Percentiles rank a stretch among this genome's conserved stretches.
Conservation (phyloP, 768 basidiomycete species). For the Podaxis sp. region DNA sequence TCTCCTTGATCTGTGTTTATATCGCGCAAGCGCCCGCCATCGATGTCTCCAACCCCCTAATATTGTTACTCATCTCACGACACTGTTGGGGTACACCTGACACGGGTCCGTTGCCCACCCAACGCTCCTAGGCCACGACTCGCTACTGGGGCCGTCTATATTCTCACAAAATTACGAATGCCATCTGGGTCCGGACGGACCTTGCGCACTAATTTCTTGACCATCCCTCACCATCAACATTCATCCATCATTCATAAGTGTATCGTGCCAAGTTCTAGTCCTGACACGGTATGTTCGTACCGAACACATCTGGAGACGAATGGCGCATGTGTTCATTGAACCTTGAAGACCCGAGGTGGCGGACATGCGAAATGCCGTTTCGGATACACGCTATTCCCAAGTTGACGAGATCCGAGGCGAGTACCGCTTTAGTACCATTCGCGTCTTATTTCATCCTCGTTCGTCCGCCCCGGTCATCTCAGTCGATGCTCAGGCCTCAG, state of each 20-base stretch:
- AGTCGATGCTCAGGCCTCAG: background rate
- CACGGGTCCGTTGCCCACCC: background rate
- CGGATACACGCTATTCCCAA: background rate
- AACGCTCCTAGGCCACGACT: background rate
- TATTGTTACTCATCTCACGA: background rate
- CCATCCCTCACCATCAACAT: background rate
- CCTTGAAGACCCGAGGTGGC: background rate
- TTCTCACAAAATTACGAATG: background rate
- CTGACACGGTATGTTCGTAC: background rate
- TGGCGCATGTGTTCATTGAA: background rate
- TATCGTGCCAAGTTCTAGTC: background rate
- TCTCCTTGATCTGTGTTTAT: background rate
- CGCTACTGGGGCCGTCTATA: background rate
- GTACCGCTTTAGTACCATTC: background rate
- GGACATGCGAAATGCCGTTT: background rate
- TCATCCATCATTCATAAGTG: background rate
- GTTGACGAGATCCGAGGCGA: slow-evolving; percentile 2
- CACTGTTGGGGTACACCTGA: background rate
- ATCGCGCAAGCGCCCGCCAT: background rate
- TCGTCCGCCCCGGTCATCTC: background rate
- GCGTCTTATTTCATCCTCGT: background rate
- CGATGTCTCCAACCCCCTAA: background rate
- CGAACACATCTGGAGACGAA: background rate
- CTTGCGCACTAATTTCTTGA: background rate
- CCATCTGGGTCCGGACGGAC: slow-evolving; percentile 7